Conservation (phyloP, 495 filamentous ascomycete species). For the Polyplosphaeria fusca region DNA sequence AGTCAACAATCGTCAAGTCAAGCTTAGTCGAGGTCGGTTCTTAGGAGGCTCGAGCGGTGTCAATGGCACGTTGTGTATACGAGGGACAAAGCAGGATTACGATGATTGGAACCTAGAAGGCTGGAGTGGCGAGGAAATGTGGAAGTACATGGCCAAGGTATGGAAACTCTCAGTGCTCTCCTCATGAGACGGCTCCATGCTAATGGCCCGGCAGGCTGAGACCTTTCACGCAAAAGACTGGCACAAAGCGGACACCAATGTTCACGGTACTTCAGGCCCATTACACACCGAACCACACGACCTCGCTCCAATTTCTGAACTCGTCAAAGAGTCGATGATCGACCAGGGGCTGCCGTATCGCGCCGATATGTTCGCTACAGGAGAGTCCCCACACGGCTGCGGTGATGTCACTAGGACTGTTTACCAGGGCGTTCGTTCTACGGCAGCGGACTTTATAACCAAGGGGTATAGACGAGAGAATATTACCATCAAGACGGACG, state of each 20-base stretch:
- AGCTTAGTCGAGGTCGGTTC: slow-evolving; percentile 50
- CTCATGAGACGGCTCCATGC: slow-evolving; percentile 20
- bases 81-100: slow-evolving; percentile 60
- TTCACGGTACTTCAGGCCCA: slow-evolving; percentile 43
- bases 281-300: slow-evolving; percentile 21
- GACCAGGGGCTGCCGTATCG: slow-evolving; percentile 4
- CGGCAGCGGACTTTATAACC: slow-evolving; percentile 18
- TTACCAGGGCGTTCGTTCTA: slow-evolving; percentile 7
- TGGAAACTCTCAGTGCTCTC: not conserved
- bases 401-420: slow-evolving; percentile 15
- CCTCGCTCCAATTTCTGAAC: slow-evolving; percentile 18
- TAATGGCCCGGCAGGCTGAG: slow-evolving; percentile 42
- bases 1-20: slow-evolving; percentile 21
- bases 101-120: slow-evolving; percentile 55
- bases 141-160: slow-evolving; percentile 34
- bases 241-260: slow-evolving; percentile 29
- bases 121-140: slow-evolving; percentile 56
- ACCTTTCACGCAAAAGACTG: slow-evolving; percentile 48
- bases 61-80: slow-evolving; percentile 60
- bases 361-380: slow-evolving; percentile 20
- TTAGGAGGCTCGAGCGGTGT: slow-evolving; percentile 61
- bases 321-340: slow-evolving; percentile 13
- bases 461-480: slow-evolving; percentile 9
- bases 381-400: slow-evolving; percentile 36
- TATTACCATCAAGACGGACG: slow-evolving; percentile 13